Conservation (phyloP, 2,329 filamentous ascomycete species). For the Sordariomycetes sp. region DNA sequence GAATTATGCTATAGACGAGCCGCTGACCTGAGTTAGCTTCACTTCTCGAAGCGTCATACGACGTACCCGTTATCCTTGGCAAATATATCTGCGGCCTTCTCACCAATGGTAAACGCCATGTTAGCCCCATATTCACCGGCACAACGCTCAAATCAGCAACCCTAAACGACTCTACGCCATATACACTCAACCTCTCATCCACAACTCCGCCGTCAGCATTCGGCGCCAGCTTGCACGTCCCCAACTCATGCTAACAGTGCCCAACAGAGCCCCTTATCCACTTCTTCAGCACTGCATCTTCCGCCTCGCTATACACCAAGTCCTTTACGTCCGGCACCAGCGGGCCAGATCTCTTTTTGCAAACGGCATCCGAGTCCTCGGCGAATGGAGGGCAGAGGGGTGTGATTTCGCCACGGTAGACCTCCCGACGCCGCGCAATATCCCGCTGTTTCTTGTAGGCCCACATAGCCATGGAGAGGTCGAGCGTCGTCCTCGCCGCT, state of each 20-base stretch:
- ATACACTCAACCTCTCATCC: constrained; percentile 20
- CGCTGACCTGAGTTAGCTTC: neutral
- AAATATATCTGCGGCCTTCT: constrained; percentile 29
- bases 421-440: constrained; percentile 40
- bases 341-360: constrained; percentile 29
- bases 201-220: constrained; percentile 23
- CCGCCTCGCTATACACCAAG: constrained; percentile 34
- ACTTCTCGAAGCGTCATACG: neutral
- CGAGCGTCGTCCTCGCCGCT: constrained; percentile 32
- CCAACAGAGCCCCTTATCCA: constrained; percentile 24
- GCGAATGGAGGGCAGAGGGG: constrained; percentile 30
- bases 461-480: constrained; percentile 49
- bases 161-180: constrained; percentile 26
- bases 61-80: constrained; percentile 18
- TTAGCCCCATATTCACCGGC: constrained; percentile 27
- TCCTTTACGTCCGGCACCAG: constrained; percentile 17
- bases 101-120: constrained; percentile 32
- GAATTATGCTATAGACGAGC: neutral
- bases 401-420: constrained; percentile 34
- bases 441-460: constrained; percentile 54
- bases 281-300: constrained; percentile 32
- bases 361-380: constrained; percentile 21
- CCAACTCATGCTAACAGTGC: constrained; percentile 32
- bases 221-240: constrained; percentile 30
- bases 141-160: constrained; percentile 23